Evolutionary conservation across 176 grass and related monocot genomes (phyloP), one percentile per base, ranked within the genome.

Genomic region (Zoysia japonica): DNA sequence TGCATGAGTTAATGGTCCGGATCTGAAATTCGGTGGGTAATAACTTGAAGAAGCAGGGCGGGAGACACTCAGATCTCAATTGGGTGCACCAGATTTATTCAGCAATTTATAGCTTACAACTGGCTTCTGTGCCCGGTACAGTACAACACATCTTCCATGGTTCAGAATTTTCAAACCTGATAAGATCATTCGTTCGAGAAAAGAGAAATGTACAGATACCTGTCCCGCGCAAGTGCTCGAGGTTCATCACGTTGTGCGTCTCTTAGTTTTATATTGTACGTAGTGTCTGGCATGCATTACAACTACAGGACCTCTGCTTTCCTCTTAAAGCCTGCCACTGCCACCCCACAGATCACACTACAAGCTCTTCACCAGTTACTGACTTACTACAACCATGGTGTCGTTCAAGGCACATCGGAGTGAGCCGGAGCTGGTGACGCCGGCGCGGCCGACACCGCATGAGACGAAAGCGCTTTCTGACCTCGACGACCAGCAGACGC

Each of bases 401-500:
- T 77, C 35, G 50, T 52, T 78, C 82, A 79, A 48, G 11, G 71
- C 85, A 0, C 80, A 75, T 10, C 69, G 72, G 65, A 79, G 54
- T 6, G 40, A 71, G 12, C 77, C 81, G 1, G 76, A 70, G 81
- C 39, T 84, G 63, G 46, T 88, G 70, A 9, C 11, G 0, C 81
- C 81, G 54, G 81, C 76, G 3, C 47, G 86, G 64, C 6, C 71
- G 14, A 77, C 79, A n/a, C 75, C 82, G 3, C 8, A 15, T 0
- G 81, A 83, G 80, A 67, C 81, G 6, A 80, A 80, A 17, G 38
- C 62, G 36, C 72, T 87, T 19, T 84, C 74, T 17, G 81, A 84
- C 77, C 51, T 84, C 19, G 80, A 72, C 79, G 81, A 88, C 86
- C 86, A 88, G 40, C 55, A 47, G 8, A 56, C 76, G 5, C 86